A percentile compares a stretch with the other conserved stretches of the same genome.
phyloP scores from a whole-genome alignment of 2,329 filamentous ascomycete genomes.

The Xylariales sp. region DNA sequence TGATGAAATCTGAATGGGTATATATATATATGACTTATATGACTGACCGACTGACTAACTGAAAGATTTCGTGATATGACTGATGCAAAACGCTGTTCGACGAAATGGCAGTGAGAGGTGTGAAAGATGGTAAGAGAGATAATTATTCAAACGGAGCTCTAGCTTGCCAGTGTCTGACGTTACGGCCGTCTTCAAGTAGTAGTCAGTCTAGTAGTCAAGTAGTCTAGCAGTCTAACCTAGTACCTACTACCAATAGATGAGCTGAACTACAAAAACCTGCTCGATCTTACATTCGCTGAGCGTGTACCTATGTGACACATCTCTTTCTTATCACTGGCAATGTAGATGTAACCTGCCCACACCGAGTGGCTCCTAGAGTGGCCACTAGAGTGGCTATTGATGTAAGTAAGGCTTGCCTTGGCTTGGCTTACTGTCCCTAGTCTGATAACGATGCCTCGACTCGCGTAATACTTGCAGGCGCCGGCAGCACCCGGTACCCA shows the following conservation, averaged over 20 bases:
- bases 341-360: constrained; percentile 16
- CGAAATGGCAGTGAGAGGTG: constrained; percentile 12
- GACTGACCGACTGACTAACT: constrained; percentile 3
- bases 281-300: constrained; percentile 8
- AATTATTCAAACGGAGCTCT: constrained; percentile 15
- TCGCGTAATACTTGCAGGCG: constrained; percentile 31
- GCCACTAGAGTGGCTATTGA: constrained; percentile 17
- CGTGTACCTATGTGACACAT: constrained; percentile 10
- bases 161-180: constrained; percentile 5
- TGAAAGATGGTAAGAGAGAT: background rate
- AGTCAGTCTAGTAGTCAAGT: too few species aligned
- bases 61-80: background rate
- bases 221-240: too few species aligned
- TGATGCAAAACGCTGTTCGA: background rate
- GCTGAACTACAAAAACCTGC: constrained; percentile 13
- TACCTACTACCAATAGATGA: background rate
- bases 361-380: constrained; percentile 18
- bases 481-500: constrained; percentile 31
- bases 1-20: constrained; percentile 23
- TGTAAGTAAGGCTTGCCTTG: constrained; percentile 16
- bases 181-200: constrained; percentile 20
- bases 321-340: constrained; percentile 20
- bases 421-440: constrained; percentile 18
- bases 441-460: constrained; percentile 28
- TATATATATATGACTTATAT: background rate